Evolutionary conservation across 2,329 filamentous ascomycete genomes (phyloP).

Genomic region (Aspergillus neoniger): DNA sequence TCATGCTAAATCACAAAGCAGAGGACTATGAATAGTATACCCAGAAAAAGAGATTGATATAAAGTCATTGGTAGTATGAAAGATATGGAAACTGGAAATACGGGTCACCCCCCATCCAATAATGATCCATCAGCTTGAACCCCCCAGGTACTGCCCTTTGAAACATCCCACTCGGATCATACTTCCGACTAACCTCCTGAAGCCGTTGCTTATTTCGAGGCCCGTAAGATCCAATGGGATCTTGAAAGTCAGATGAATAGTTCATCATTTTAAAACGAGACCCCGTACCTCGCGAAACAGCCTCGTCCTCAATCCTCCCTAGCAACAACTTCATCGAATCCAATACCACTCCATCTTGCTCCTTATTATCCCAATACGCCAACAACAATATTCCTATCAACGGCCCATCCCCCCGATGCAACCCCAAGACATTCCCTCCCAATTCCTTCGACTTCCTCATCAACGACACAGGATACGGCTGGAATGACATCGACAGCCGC

Average conservation of each 20-base stretch:
- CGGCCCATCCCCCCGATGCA: background rate
- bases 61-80: no score
- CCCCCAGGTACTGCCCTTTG: background rate
- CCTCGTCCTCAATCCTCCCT: background rate
- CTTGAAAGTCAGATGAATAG: background rate
- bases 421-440: background rate
- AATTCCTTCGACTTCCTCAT: background rate
- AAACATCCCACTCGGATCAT: background rate
- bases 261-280: background rate
- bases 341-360: background rate
- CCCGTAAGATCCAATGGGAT: background rate
- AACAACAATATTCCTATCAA: background rate
- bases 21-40: no score
- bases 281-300: background rate
- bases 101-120: slow-evolving; percentile 45
- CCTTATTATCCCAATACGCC: background rate
- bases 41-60: no score
- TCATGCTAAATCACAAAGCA: no score
- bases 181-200: background rate
- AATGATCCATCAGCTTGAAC: background rate
- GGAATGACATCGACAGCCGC: background rate
- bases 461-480: background rate
- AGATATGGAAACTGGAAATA: no score
- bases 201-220: background rate
- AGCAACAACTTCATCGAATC: background rate